Base-by-base conservation (phyloP, 1,139 yeast genomes). In the Arxiozyma slooffiae region DNA sequence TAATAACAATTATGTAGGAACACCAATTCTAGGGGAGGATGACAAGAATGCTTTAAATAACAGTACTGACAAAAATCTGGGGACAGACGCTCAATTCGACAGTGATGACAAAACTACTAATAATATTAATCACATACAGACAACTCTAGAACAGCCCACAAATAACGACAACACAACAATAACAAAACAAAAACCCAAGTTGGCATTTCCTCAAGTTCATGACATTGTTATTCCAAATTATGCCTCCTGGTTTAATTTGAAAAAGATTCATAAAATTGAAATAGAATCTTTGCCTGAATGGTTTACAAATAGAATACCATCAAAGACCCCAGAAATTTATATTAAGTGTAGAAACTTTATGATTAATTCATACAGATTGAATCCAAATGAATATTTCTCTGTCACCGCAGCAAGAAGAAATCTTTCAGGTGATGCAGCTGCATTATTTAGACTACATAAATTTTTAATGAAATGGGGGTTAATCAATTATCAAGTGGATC, bases 391-490 rank as follows among this genome's bases (percentile, higher is more conserved):
- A 67, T 90, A 87, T 63, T 75, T 92, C 48, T 88, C 97, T 0
- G 85, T 89, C 50, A 92, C 98, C 0, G 94, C 97, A 0, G 87
- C 95, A 53, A 82, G 98, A 62, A 81, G 99, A 62, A 92, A 90
- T 63, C 76, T 94, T 55, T 94, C 89, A 22, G 98, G 98, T 41
- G 98, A 94, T 71, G 97, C 90, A 11, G 95, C 97, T 20, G 84
- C 96, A 1, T 77, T 94, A 54, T 81, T 92, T 79, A 78, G 99
- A 57, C 80, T 92, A 11, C 97, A 89, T 66, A 79, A 87, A 55
- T 92, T 94, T 63, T 74, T 94, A 56, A 90, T 81, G 63, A 87
- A 85, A 67, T 94, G 99, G 99, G 99, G 99, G 0, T 73, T 94
- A 52, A 88, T 94, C 51, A 94, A 94, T 67, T 94, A 94, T 65